phyloP scores from a whole-genome alignment of 306 rosid genomes.

The Oemleria cerasiformis region DNA sequence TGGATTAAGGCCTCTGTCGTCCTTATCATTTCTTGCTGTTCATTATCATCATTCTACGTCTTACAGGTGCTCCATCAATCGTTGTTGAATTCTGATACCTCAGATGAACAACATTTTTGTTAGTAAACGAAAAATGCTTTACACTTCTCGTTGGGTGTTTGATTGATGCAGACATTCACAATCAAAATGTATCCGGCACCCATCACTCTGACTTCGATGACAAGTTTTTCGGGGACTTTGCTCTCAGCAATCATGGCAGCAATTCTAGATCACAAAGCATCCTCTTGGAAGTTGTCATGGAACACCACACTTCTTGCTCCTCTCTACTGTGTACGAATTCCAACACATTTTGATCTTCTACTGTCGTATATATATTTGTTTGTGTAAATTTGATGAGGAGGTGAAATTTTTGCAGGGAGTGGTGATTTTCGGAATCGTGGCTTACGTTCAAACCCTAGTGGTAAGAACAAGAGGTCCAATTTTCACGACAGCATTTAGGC shows the following conservation, averaged over 20 bases:
- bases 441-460: constrained; percentile 16
- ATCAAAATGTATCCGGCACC: constrained; percentile 28
- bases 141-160: too few species aligned
- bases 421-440: constrained; percentile 11
- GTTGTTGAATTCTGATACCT: too few species aligned
- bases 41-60: constrained; percentile 13
- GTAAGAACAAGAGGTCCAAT: constrained; percentile 26
- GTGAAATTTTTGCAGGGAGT: constrained; percentile 21
- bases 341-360: too few species aligned
- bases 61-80: constrained; percentile 12
- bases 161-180: constrained; percentile 14
- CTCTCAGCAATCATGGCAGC: constrained; percentile 22
- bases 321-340: neutral
- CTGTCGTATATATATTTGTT: too few species aligned
- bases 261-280: constrained; percentile 26
- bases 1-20: constrained; percentile 25
- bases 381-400: neutral
- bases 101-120: neutral
- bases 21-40: neutral
- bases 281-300: constrained; percentile 29
- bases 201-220: constrained; percentile 14
- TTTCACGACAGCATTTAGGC: constrained; percentile 30
- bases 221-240: constrained; percentile 21
- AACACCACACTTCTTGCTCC: constrained; percentile 23
- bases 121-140: too few species aligned